phyloP scores from a whole-genome alignment of 2,329 filamentous ascomycete genomes.

The Ophiostoma ips region DNA sequence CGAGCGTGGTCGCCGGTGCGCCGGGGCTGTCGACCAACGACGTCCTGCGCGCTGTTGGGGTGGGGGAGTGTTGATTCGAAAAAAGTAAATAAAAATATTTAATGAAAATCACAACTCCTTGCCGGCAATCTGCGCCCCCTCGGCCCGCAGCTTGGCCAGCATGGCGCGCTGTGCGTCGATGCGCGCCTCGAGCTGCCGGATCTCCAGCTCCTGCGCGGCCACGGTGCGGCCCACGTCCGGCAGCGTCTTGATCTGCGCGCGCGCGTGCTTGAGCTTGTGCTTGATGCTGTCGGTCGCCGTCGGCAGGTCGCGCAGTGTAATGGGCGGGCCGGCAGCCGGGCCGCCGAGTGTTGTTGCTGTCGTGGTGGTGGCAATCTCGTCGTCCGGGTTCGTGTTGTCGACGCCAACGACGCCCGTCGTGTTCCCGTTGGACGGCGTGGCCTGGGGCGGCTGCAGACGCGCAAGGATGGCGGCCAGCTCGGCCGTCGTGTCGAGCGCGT shows the following conservation, averaged over 20 bases:
- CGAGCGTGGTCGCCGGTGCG: no score
- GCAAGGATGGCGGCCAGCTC: conserved; percentile 66
- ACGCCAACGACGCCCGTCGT: conserved; percentile 15
- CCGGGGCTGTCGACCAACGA: no score
- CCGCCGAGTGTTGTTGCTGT: not conserved
- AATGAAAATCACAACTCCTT: conserved; percentile 20
- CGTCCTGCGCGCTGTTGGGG: no score
- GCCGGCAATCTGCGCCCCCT: conserved; percentile 30
- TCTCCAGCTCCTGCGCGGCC: conserved; percentile 58
- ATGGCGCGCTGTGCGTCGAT: conserved; percentile 48
- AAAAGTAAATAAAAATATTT: not conserved
- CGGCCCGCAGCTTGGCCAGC: conserved; percentile 38
- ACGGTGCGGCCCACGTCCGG: conserved; percentile 56
- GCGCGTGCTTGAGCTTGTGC: conserved; percentile 69
- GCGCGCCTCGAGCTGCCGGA: conserved; percentile 48
- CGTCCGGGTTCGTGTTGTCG: conserved; percentile 22
- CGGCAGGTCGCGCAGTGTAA: conserved; percentile 59
- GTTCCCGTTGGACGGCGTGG: conserved; percentile 14
- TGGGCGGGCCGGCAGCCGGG: conserved; percentile 14
- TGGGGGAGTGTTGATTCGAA: no score
- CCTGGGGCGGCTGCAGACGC: conserved; percentile 46
- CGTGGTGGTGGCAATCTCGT: conserved; percentile 16
- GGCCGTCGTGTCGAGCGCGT: conserved; percentile 74
- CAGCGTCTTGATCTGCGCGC: conserved; percentile 48
- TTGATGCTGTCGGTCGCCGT: conserved; percentile 66